Evolutionary conservation across 2,329 filamentous ascomycete genomes (phyloP).

Genomic region (Aaosphaeria arxii): DNA sequence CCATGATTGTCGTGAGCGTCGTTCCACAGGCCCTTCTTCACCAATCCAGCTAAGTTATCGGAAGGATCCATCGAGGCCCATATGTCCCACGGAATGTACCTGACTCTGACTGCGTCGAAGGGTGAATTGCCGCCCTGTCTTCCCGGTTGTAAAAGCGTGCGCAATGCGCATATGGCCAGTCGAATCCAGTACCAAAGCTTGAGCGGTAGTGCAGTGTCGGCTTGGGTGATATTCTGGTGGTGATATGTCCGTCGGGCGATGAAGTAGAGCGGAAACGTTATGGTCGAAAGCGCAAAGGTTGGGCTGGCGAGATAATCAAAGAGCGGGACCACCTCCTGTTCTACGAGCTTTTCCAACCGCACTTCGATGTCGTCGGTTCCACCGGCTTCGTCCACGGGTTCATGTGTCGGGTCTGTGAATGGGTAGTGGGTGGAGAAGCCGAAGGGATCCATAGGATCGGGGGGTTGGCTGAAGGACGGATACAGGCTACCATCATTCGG

Average conservation of each 20-base stretch:
- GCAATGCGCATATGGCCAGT: constrained; percentile 25
- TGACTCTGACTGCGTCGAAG: constrained; percentile 20
- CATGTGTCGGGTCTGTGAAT: constrained; percentile 22
- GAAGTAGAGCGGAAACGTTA: constrained; percentile 34
- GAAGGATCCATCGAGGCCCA: constrained; percentile 34
- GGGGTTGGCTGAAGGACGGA: constrained; percentile 17
- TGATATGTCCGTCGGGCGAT: constrained; percentile 21
- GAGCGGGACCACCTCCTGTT: constrained; percentile 31
- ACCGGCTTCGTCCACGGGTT: constrained; percentile 5
- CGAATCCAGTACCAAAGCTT: constrained; percentile 34
- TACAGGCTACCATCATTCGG: constrained; percentile 23
- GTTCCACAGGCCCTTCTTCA: constrained; percentile 23
- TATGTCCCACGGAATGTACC: constrained; percentile 32
- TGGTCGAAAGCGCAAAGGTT: constrained; percentile 21
- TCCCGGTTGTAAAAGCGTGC: constrained; percentile 13
- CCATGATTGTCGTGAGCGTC: background rate
- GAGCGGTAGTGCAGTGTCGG: constrained; percentile 22
- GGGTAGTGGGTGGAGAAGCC: constrained; percentile 29
- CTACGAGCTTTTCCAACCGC: constrained; percentile 29
- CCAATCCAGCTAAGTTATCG: constrained; percentile 25
- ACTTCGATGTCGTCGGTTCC: constrained; percentile 20
- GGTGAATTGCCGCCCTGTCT: background rate
- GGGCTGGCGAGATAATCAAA: constrained; percentile 28
- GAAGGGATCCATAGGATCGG: constrained; percentile 19
- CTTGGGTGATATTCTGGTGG: constrained; percentile 17